These are phyloP conservation scores for Immersiella caudata DNA, from an alignment of 495 filamentous ascomycete genomes.

Conservation along the genomic window DNA sequence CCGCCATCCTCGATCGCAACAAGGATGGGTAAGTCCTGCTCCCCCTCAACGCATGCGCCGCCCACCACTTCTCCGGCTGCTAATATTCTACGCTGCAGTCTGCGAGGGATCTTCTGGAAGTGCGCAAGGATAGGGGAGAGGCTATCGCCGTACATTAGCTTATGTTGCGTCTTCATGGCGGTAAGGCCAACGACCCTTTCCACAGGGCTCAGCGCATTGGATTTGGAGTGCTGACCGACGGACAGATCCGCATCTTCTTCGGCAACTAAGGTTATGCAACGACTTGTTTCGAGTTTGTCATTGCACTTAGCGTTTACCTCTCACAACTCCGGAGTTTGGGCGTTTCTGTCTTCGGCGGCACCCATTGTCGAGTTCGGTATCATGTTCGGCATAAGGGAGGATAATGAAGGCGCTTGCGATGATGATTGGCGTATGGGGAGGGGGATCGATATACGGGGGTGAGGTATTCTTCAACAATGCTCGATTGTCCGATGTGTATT, in stretches of 20 bases:
- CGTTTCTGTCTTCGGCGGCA: neutral
- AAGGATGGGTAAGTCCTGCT: slow-evolving; percentile 71
- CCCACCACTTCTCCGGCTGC: neutral
- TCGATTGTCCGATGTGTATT: too few species aligned
- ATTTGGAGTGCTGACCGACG: neutral
- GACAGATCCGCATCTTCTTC: slow-evolving; percentile 23
- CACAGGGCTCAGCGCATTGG: neutral
- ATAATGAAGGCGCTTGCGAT: neutral
- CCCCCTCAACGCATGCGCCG: neutral
- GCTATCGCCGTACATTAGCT: slow-evolving; percentile 91
- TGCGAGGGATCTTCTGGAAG: slow-evolving; percentile 96
- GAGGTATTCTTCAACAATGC: neutral
- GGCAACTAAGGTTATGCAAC: slow-evolving; percentile 13
- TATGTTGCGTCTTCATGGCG: slow-evolving; percentile 94
- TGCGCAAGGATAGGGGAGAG: slow-evolving; percentile 91
- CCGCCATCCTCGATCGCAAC: slow-evolving; percentile 89
- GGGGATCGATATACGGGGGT: neutral
- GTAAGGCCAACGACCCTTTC: slow-evolving; percentile 47
- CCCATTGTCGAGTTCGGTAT: neutral
- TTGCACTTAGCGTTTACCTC: neutral
- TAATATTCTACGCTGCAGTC: slow-evolving; percentile 47
- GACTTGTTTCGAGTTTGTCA: neutral
- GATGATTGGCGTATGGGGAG: neutral
- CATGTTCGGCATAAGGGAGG: neutral
- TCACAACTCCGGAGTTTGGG: neutral